phyloP scores from a whole-genome alignment of 768 basidiomycete species.

The Crassisporium funariophilum region DNA sequence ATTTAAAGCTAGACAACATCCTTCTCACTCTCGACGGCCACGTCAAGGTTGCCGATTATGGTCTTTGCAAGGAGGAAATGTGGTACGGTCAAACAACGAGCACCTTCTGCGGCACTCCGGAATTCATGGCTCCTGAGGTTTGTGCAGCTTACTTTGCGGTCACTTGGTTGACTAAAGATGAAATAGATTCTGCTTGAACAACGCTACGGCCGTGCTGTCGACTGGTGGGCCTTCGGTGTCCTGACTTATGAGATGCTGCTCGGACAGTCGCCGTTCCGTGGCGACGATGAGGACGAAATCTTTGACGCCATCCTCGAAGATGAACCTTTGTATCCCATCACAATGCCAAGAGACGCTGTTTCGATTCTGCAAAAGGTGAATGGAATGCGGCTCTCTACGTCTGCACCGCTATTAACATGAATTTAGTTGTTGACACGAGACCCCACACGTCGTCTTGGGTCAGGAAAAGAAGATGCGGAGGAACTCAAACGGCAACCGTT shows the following conservation, averaged over 20 bases:
- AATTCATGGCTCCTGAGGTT: constrained; percentile 99
- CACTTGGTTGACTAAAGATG: constrained; percentile 6
- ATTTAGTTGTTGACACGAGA: constrained; percentile 88
- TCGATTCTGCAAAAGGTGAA: constrained; percentile 91
- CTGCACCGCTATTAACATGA: constrained; percentile 6
- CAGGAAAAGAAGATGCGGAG: constrained; percentile 89
- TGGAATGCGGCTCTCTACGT: background rate
- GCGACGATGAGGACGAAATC: constrained; percentile 99
- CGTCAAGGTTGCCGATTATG: constrained; percentile 98
- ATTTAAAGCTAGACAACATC: constrained; percentile 98
- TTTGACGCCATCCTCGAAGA: constrained; percentile 99
- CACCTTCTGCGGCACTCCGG: constrained; percentile 99
- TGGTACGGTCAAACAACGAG: constrained; percentile 95
- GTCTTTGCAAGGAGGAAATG: constrained; percentile 99
- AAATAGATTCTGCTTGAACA: constrained; percentile 97
- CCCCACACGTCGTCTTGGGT: constrained; percentile 86
- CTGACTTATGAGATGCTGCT: constrained; percentile 98
- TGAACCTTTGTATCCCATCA: constrained; percentile 97
- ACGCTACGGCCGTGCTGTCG: constrained; percentile 96
- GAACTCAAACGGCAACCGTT: constrained; percentile 98
- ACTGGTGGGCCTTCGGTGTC: constrained; percentile 99
- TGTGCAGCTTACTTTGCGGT: constrained; percentile 13
- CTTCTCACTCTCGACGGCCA: constrained; percentile 95
- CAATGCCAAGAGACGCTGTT: constrained; percentile 97
- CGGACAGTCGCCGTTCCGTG: constrained; percentile 98